Evolutionary conservation across 2,329 filamentous ascomycete genomes (phyloP).

Genomic region (Hypoxylon rubiginosum): DNA sequence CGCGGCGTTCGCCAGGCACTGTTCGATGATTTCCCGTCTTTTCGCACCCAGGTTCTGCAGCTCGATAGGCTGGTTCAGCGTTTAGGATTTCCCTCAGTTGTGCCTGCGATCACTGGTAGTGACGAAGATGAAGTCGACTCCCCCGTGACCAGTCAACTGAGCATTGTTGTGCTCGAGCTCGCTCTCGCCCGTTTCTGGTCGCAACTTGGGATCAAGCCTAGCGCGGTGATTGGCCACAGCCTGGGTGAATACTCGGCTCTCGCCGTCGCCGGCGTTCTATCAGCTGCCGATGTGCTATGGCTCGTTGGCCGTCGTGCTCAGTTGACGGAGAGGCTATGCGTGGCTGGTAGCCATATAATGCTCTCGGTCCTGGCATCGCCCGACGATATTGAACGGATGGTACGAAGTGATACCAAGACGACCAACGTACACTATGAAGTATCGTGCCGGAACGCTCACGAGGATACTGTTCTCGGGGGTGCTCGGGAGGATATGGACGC

Average conservation of each 20-base stretch:
- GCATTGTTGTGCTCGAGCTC: neutral
- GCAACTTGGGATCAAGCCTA: constrained; percentile 63
- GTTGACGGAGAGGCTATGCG: neutral
- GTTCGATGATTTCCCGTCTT: constrained; percentile 34
- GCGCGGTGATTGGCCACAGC: constrained; percentile 70
- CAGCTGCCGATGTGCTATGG: constrained; percentile 74
- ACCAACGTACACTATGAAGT: constrained; percentile 53
- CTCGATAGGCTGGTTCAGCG: constrained; percentile 64
- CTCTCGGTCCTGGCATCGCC: constrained; percentile 58
- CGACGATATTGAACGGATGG: constrained; percentile 64
- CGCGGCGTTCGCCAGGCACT: constrained; percentile 37
- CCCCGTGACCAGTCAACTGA: neutral
- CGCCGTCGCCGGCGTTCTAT: constrained; percentile 75
- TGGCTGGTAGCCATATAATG: constrained; percentile 63
- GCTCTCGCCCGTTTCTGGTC: constrained; percentile 58
- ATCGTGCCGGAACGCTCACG: constrained; percentile 79
- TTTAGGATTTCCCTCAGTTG: constrained; percentile 65
- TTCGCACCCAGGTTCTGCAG: constrained; percentile 60
- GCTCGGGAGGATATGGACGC: constrained; percentile 53
- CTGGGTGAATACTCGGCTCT: constrained; percentile 80
- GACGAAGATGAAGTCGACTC: neutral
- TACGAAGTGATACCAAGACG: constrained; percentile 53
- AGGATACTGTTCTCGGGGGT: constrained; percentile 76
- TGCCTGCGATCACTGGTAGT: constrained; percentile 50
- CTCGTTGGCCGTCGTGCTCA: constrained; percentile 74